Evolutionary conservation across 164 flowering plant species (phyloP), one percentile per base, ranked within the genome.

Genomic region (Malania oleifera): DNA sequence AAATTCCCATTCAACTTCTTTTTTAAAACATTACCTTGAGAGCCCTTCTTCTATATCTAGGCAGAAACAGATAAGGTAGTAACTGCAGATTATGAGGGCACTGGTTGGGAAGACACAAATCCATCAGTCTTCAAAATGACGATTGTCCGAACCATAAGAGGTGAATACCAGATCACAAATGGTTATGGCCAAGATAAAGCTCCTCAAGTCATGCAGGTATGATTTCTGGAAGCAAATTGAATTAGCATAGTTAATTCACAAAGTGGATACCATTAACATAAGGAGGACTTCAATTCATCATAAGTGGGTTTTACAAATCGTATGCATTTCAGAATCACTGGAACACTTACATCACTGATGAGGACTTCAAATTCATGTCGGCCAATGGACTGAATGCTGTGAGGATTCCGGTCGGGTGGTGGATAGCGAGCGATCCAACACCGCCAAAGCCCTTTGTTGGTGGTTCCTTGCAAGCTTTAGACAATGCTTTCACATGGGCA

Each of bases 381-480:
- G 8, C 60, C 25, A 76, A 70, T 47, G 84, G 86, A 7, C 23
- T 79, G 19, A 80, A 76, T 41, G 73, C 81, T 0, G 81, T 84
- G 54, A 70, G 86, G 31, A 76, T 79, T 61, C 86, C 86, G 19
- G 84, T 81, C 12, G 89, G 84, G 2, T 84, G 82, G 86, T 81
- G 82, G 89, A 81, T 79, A 24, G 84, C 84, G 3, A 43, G 59
- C 23, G 86, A 73, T 62, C 81, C 81, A 1, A 46, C 63, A 9
- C 86, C 86, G 1, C 86, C 81, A 6, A 59, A 56, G 63, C 89
- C 84, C 52, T 79, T 62, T 55, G 80, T 81, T 52, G 80, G 72
- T 13, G 86, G 89, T 11, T 77, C 81, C 15, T 65, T 78, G 53
- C 19, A 72, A 37, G 75, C 73, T 22, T 65, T 84, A 14, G 84